Conservation (phyloP, 2,329 filamentous ascomycete species). For the Aspergillus sp. region DNA sequence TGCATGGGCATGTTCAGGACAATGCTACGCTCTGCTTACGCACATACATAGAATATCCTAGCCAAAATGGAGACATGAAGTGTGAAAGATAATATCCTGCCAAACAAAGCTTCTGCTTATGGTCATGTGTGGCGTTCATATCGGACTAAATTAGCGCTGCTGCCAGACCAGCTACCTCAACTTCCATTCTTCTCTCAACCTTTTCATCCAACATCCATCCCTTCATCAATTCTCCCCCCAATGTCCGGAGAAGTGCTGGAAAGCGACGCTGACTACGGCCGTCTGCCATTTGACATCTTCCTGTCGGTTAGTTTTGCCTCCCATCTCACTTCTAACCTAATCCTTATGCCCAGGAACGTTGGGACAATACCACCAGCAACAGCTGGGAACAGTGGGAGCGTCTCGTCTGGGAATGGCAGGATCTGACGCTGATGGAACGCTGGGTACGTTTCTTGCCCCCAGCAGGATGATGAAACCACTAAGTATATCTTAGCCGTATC, state of each 20-base stretch:
- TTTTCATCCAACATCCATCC: not conserved
- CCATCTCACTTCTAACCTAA: not conserved
- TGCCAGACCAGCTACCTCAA: not conserved
- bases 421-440: not conserved
- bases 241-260: constrained; percentile 34
- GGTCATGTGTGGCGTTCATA: too few species aligned
- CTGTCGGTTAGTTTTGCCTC: constrained; percentile 23
- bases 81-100: too few species aligned
- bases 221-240: too few species aligned
- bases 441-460: not conserved
- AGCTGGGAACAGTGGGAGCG: constrained; percentile 2
- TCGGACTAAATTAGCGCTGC: not conserved
- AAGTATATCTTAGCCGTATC: not conserved
- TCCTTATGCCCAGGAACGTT: not conserved
- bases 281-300: constrained; percentile 48
- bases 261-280: constrained; percentile 49
- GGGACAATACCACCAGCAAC: not conserved
- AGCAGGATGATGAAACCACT: not conserved
- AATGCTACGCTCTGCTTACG: too few species aligned
- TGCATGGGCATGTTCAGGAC: too few species aligned
- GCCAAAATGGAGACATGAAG: too few species aligned
- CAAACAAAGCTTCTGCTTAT: too few species aligned
- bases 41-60: too few species aligned
- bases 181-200: not conserved
- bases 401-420: constrained; percentile 1